These are phyloP conservation scores for Tardiomyces blankii DNA, from an alignment of 1,139 yeast genomes.

Conservation along the genomic window DNA sequence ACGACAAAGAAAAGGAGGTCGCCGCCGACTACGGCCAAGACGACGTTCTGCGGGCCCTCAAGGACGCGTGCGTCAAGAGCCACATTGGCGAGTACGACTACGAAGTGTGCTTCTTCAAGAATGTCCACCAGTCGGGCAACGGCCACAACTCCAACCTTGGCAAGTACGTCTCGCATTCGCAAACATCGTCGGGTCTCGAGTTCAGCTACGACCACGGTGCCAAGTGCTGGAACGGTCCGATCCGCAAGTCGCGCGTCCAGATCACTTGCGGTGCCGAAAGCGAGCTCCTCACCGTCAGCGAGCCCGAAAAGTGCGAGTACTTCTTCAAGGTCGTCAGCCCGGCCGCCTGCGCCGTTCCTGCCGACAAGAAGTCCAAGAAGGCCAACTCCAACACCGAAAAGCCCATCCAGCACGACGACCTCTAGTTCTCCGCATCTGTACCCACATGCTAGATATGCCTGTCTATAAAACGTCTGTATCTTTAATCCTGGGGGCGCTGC, in stretches of 20 bases:
- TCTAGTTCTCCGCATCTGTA: too few species aligned
- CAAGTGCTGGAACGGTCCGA: slow-evolving; percentile 93
- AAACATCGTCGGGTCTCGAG: slow-evolving; percentile 20
- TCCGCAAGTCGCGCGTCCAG: slow-evolving; percentile 54
- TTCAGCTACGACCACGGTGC: slow-evolving; percentile 55
- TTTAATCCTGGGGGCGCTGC: too few species aligned
- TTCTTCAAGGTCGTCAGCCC: slow-evolving; percentile 31
- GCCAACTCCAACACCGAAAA: too few species aligned
- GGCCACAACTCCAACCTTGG: slow-evolving; percentile 47
- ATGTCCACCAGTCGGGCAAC: slow-evolving; percentile 43
- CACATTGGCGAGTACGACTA: slow-evolving; percentile 62
- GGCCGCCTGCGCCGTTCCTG: slow-evolving; percentile 8
- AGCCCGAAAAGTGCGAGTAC: slow-evolving; percentile 85
- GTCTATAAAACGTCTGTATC: too few species aligned
- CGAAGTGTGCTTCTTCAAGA: slow-evolving; percentile 46
- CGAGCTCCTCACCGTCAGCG: slow-evolving; percentile 55
- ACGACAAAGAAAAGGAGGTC: slow-evolving; percentile 6
- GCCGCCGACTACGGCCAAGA: slow-evolving; percentile 40
- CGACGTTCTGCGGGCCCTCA: slow-evolving; percentile 52
- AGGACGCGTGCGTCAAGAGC: slow-evolving; percentile 37
- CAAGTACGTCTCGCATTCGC: slow-evolving; percentile 24
- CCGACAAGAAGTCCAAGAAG: not conserved
- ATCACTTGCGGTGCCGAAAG: slow-evolving; percentile 56
- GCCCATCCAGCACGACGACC: too few species aligned
- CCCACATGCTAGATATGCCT: too few species aligned